Evolutionary conservation across 495 filamentous ascomycete species (phyloP), one percentile per base, ranked within the genome.

Genomic region (Penicillium coprophilum): DNA sequence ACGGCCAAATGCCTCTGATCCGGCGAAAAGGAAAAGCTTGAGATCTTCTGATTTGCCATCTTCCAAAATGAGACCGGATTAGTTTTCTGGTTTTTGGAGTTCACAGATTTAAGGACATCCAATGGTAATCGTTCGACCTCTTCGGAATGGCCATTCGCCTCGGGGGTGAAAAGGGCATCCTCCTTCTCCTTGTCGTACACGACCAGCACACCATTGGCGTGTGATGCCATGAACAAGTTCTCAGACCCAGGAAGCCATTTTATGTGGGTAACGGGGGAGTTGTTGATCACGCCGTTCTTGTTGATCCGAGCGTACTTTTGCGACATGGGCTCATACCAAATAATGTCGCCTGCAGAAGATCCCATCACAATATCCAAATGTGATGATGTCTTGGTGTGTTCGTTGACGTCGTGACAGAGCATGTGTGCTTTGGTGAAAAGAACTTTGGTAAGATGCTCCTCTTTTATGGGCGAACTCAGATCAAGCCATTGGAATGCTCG

Each of bases 131-230:
- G 75, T 43, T 77, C 75, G 10, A 73, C 66, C 34, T 71, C 61
- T 31, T 85, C 82, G 0, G 77, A 71, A 4, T 63, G 70, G 12
- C 52, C 57, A 27, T 75, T 65, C n/a, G 69, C 54, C 65, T 89
- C 87, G 2, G 84, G 75, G 6, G 80, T 72, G 68, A 90, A 89
- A n/a, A 80, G 65, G 3, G 88, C 89, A 72, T 98, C 94, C 61
- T 98, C 94, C 68, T 96, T 97, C 67, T 97, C 95, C 75, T 97
- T 97, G 71, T 98, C 95, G 62, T 97, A 98, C 3, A 97, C 92
- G 7, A 98, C 83, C 47, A 98, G 70, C n/a, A 89, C 85, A 9
- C 94, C 94, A 67, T 97, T 93, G 76, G 90, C 88, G 72, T 98
- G 92, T 2, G 92, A 87, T 11, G 93, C 92, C 27, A 97, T 78